These are phyloP conservation scores for Aspergillus felis DNA, from an alignment of 2,329 filamentous ascomycete genomes.

Conservation along the genomic window DNA sequence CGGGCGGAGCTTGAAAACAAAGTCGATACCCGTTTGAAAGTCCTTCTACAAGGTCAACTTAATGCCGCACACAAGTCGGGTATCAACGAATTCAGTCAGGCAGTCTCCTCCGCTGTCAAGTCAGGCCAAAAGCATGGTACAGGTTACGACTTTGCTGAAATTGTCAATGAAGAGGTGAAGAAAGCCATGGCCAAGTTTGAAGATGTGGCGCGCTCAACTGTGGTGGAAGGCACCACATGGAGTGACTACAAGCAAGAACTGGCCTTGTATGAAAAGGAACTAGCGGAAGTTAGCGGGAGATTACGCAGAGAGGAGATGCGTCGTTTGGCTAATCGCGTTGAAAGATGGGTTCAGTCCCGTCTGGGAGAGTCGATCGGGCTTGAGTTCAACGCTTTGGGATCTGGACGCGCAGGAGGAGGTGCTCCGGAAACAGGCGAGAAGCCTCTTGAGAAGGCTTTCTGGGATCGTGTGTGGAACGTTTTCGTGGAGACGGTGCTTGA, in stretches of 20 bases:
- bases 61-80: conserved; percentile 84
- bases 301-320: conserved; percentile 95
- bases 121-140: conserved; percentile 86
- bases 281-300: conserved; percentile 80
- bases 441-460: conserved; percentile 77
- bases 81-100: conserved; percentile 77
- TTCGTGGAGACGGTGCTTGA: conserved; percentile 81
- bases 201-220: conserved; percentile 66
- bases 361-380: conserved; percentile 83
- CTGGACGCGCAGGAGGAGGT: conserved; percentile 75
- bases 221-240: conserved; percentile 79
- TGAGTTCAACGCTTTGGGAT: conserved; percentile 94
- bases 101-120: conserved; percentile 83
- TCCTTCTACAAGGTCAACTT: conserved; percentile 83
- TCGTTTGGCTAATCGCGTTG: conserved; percentile 80
- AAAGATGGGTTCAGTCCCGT: conserved; percentile 87
- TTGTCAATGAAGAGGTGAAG: conserved; percentile 78
- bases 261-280: conserved; percentile 77
- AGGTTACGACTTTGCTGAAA: conserved; percentile 90
- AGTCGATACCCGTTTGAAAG: conserved; percentile 82
- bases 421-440: conserved; percentile 75
- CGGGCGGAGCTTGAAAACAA: conserved; percentile 78
- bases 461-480: conserved; percentile 90
- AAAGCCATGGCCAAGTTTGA: conserved; percentile 72
- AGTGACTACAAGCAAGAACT: conserved; percentile 80